These are phyloP conservation scores for Marasmius sp. DNA, from an alignment of 1,284 basidiomycete species.

Conservation along the genomic window DNA sequence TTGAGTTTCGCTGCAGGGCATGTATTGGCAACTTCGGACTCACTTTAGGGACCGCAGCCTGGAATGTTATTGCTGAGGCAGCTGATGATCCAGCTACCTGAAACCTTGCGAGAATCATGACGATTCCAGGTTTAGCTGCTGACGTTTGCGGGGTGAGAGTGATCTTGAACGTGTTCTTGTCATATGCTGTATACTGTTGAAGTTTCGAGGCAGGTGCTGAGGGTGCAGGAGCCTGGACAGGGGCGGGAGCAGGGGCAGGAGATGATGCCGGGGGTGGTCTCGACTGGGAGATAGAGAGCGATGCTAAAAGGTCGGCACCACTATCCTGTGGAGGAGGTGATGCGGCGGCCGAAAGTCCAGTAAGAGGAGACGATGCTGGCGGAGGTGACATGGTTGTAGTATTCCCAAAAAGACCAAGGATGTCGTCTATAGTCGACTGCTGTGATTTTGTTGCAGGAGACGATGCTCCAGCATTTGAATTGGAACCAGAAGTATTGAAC, in stretches of 20 bases:
- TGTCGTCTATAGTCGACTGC: slow-evolving; percentile 80
- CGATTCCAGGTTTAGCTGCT: slow-evolving; percentile 77
- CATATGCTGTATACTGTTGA: slow-evolving; percentile 85
- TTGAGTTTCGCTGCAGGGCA: background rate
- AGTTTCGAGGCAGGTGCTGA: slow-evolving; percentile 46
- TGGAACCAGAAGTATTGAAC: slow-evolving; percentile 64
- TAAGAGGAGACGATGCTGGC: slow-evolving; percentile 28
- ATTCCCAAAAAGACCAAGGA: slow-evolving; percentile 84
- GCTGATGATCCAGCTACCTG: slow-evolving; percentile 58
- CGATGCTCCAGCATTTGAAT: slow-evolving; percentile 40
- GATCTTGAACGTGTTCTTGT: slow-evolving; percentile 87
- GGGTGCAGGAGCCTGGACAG: slow-evolving; percentile 36
- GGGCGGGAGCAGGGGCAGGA: slow-evolving; percentile 25
- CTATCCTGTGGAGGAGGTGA: slow-evolving; percentile 10
- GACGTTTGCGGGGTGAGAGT: slow-evolving; percentile 87
- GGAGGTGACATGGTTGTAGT: slow-evolving; percentile 36
- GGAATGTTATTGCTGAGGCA: slow-evolving; percentile 80
- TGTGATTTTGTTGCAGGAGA: slow-evolving; percentile 43
- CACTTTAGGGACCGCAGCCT: slow-evolving; percentile 97
- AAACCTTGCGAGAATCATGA: slow-evolving; percentile 91
- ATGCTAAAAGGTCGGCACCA: slow-evolving; percentile 14
- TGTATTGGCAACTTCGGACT: slow-evolving; percentile 15
- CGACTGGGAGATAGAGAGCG: slow-evolving; percentile 35
- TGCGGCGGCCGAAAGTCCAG: slow-evolving; percentile 25
- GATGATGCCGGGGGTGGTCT: slow-evolving; percentile 21